Conservation (phyloP, 2,329 filamentous ascomycete species). For the Diaporthe australafricana region DNA sequence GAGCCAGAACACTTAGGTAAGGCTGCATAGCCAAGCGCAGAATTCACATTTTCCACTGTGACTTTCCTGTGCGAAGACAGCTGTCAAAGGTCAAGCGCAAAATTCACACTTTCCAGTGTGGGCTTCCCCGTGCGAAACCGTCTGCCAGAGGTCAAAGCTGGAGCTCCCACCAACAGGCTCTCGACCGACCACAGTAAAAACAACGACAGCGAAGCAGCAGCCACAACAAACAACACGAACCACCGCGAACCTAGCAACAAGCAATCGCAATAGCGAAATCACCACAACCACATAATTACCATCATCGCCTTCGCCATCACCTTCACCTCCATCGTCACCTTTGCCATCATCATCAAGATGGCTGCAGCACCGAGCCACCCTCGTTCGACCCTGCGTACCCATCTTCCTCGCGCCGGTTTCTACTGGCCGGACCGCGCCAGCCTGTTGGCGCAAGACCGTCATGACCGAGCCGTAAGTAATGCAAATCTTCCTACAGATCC, state of each 20-base stretch:
- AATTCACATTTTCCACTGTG: too few species aligned
- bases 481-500: background rate
- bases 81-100: background rate
- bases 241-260: too few species aligned
- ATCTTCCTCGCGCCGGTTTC: constrained; percentile 19
- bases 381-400: background rate
- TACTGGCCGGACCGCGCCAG: background rate
- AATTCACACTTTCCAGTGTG: too few species aligned
- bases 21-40: too few species aligned
- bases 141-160: background rate
- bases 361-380: background rate
- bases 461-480: background rate
- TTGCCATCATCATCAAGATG: background rate
- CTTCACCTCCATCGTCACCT: background rate
- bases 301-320: background rate
- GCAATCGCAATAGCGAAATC: too few species aligned
- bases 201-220: background rate
- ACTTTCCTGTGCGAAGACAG: too few species aligned
- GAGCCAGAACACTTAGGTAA: too few species aligned
- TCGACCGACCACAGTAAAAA: background rate
- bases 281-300: too few species aligned
- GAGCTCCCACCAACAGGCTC: background rate
- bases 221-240: too few species aligned
- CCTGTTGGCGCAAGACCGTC: background rate
- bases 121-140: too few species aligned